Base-by-base conservation (phyloP, 2,329 filamentous ascomycete genomes). In the Colletotrichum filicis region DNA sequence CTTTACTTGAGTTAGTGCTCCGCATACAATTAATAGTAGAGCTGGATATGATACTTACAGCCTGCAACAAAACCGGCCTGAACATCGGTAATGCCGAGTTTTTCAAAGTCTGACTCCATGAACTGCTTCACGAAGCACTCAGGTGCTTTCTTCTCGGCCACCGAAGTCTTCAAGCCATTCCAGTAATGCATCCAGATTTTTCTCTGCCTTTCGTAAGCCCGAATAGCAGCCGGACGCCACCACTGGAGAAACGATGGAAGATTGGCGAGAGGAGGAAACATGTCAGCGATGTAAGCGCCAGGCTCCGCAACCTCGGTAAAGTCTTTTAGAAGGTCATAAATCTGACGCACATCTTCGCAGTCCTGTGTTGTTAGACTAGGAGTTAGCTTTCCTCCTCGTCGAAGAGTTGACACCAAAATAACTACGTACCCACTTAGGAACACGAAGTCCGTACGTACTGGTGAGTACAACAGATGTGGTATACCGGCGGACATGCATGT, bases 91-190 rank as follows among this genome's bases (percentile, higher is more conserved):
- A 58, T 58, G 4, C 63, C 53, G 8, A 66, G 53, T n/a, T 66
- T 66, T 19, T 66, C 63, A 46, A 66, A 66, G 12, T 58, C 63
- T 9, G 53, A 58, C 53, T 57, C 52, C 4, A 66, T 7, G 30
- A 66, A 66, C 2, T 32, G 35, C n/a, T 66, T 66, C 16, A 66
- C 63, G 11, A 58, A 66, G 19, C 63, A 66, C 24, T 66, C 53
- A 4, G 63, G 53, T 14, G 63, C 63, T 58, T 37, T 42, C 19
- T 66, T 58, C 52, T 66, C 53, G 11, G 37, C 37, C 19, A 57
- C 52, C 5, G 63, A 53, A 22, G 26, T 8, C 24, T 66, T 66
- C 63, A 66, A 58, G 1, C 28, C 53, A 22, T 66, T 28, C 63
- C 53, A 58, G 24, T 58, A 66, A 16, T 22, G 32, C 52, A 58